These are phyloP conservation scores for Cnidoscolus chayamansa DNA, from an alignment of 441 rosid species.

Conservation along the genomic window DNA sequence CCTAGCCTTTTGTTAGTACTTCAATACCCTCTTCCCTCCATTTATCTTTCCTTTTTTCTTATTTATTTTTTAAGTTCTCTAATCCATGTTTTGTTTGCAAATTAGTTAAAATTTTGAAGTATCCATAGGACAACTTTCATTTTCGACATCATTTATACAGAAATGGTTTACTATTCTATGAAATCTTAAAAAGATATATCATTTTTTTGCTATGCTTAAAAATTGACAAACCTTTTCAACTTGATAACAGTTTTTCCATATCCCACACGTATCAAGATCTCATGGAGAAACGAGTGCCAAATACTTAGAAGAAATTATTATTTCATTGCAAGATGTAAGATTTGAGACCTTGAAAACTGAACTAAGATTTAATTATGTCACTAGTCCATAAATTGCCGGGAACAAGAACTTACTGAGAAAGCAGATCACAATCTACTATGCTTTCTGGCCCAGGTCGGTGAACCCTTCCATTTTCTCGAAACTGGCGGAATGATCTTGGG, in stretches of 20 bases:
- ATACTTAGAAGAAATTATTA: not conserved
- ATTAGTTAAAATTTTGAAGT: not conserved
- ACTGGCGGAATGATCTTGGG: conserved; percentile 92
- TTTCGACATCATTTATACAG: not conserved
- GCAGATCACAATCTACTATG: conserved; percentile 92
- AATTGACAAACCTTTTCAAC: not conserved
- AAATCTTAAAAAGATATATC: too few species aligned
- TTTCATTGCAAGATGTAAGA: not conserved
- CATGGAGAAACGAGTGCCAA: not conserved
- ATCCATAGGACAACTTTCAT: not conserved
- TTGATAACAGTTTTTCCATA: not conserved
- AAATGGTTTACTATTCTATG: not conserved
- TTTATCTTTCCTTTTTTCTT: too few species aligned
- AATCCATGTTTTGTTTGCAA: not conserved
- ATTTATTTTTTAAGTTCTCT: not conserved
- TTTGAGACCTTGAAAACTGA: not conserved
- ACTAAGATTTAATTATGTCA: not conserved
- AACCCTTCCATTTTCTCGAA: conserved; percentile 73
- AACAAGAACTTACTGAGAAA: conserved; percentile 68
- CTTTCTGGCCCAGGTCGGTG: conserved; percentile 95
- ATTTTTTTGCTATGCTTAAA: not conserved
- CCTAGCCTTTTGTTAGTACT: not conserved
- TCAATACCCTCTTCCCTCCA: not conserved
- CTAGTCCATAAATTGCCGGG: not conserved
- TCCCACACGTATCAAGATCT: not conserved